Percentiles rank a stretch among this genome's conserved stretches.
Conservation (phyloP, 2,329 filamentous ascomycete species). For the Pseudogymnoascus sp. region DNA sequence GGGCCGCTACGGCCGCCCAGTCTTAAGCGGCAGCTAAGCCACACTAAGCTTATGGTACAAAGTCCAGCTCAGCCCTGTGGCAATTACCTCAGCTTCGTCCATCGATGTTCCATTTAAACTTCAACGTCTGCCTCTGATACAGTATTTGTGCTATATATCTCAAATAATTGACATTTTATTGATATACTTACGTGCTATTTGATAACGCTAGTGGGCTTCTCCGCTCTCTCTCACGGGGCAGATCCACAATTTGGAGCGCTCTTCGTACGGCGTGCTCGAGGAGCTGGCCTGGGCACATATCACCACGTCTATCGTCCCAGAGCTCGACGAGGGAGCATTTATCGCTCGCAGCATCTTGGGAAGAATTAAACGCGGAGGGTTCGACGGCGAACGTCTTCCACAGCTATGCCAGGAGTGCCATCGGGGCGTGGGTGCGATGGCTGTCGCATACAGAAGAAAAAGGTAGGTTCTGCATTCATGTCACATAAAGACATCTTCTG, state of each 20-base stretch:
- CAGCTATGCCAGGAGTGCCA: constrained; percentile 43
- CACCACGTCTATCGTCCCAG: too few species aligned
- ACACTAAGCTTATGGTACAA: not conserved
- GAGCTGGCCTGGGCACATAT: not conserved
- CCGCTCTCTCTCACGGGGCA: not conserved
- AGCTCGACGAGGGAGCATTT: not conserved
- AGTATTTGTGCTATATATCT: not conserved
- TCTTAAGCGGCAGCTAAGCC: not conserved
- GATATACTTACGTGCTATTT: not conserved
- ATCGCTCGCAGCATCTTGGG: not conserved
- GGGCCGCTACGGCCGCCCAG: too few species aligned
- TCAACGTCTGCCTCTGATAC: not conserved
- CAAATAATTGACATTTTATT: not conserved
- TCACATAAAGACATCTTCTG: not conserved
- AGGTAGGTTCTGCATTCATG: constrained; percentile 29
- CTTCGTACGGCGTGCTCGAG: not conserved
- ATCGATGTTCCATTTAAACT: not conserved
- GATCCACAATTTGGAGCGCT: not conserved
- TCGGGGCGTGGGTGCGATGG: constrained; percentile 42
- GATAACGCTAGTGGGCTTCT: not conserved
- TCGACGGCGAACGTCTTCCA: constrained; percentile 1
- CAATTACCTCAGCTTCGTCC: not conserved
- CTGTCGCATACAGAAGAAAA: constrained; percentile 46
- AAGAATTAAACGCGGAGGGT: not conserved
- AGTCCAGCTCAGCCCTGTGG: not conserved